A percentile compares a stretch with the other conserved stretches of the same genome.
Conservation (phyloP, 1,284 basidiomycete species). For the Rhodotorula sp. region DNA sequence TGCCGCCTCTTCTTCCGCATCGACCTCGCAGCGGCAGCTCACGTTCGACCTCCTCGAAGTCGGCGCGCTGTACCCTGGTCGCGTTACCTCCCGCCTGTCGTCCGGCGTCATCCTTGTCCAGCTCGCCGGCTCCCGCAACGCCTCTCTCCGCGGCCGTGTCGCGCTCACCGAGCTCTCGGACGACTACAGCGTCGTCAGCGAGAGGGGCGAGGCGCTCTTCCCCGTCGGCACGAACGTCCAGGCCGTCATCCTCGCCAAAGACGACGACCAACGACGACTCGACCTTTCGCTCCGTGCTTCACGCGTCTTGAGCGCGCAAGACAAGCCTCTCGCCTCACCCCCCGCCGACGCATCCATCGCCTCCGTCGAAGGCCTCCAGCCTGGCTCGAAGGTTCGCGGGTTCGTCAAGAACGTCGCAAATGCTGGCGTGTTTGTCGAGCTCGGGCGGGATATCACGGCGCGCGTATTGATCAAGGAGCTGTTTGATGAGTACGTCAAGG, state of each 20-base stretch:
- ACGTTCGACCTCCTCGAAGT: conserved; percentile 65
- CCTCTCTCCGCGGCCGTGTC: conserved; percentile 66
- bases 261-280: conserved; percentile 56
- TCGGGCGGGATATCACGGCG: conserved; percentile 79
- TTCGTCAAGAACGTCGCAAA: conserved; percentile 85
- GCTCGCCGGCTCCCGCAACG: conserved; percentile 54
- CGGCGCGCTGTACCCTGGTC: conserved; percentile 71
- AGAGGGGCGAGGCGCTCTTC: conserved; percentile 45
- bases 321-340: conserved; percentile 28
- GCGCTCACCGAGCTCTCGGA: conserved; percentile 79
- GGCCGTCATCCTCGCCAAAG: conserved; percentile 33
- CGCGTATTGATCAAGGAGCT: conserved; percentile 78
- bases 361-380: conserved; percentile 64
- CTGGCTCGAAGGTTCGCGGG: conserved; percentile 70
- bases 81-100: conserved; percentile 59
- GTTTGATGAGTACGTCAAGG: conserved; percentile 75
- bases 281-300: conserved; percentile 76
- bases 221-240: conserved; percentile 28
- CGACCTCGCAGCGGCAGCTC: conserved; percentile 49
- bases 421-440: conserved; percentile 83
- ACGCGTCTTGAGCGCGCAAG: conserved; percentile 56
- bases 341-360: conserved; percentile 65
- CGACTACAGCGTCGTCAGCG: conserved; percentile 57
- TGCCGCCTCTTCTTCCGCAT: conserved; percentile 43
- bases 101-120: conserved; percentile 69